Evolutionary conservation across 192 early-diverging fungal genomes (phyloP).

Genomic region (Entophlyctis helioformis): DNA sequence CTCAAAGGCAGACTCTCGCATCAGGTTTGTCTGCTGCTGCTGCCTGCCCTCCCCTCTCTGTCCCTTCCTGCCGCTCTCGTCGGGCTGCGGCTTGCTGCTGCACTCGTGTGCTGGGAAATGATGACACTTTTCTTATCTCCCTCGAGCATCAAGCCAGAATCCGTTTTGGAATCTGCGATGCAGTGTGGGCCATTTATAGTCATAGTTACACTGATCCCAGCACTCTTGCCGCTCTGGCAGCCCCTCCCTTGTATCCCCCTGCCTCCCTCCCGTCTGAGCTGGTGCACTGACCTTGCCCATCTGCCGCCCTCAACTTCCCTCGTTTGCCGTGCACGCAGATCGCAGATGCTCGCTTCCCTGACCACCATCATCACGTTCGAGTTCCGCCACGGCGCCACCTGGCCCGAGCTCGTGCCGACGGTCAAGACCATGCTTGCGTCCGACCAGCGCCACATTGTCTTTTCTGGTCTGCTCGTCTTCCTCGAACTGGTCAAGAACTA

Average conservation of each 20-base stretch:
- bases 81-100: too few species aligned
- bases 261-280: too few species aligned
- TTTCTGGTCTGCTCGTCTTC: slow-evolving; percentile 67
- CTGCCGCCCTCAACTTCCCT: too few species aligned
- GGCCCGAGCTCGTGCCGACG: slow-evolving; percentile 64
- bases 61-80: too few species aligned
- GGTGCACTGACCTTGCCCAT: too few species aligned
- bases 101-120: slow-evolving; percentile 7
- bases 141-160: slow-evolving; percentile 5
- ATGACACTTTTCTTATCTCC: background rate
- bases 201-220: background rate
- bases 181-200: background rate
- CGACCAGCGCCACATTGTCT: slow-evolving; percentile 51
- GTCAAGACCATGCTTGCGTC: slow-evolving; percentile 51
- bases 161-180: background rate
- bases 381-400: slow-evolving; percentile 50
- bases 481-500: slow-evolving; percentile 70
- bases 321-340: too few species aligned
- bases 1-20: too few species aligned
- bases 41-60: too few species aligned
- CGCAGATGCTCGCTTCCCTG: slow-evolving; percentile 67
- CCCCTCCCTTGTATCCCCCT: background rate
- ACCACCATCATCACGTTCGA: slow-evolving; percentile 65
- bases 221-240: background rate
- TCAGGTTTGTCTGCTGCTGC: too few species aligned